phyloP scores from a whole-genome alignment of 768 basidiomycete genomes.

The Macrolepiota albuminosa region DNA sequence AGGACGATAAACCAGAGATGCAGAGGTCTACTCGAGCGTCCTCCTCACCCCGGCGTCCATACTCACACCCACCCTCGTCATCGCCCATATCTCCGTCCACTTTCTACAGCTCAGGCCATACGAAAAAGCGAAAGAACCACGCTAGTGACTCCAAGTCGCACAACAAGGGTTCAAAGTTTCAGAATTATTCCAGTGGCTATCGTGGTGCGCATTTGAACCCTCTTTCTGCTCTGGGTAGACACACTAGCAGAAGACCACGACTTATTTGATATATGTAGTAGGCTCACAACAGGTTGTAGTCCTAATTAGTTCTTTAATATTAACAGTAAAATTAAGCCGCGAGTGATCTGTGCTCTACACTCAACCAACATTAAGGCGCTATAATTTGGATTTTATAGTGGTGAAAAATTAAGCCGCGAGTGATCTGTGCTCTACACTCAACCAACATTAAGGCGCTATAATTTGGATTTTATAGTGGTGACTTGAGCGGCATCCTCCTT shows the following conservation, averaged over 20 bases:
- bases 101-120: slow-evolving; percentile 25
- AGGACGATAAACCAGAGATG: slow-evolving; percentile 12
- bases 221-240: slow-evolving; percentile 8
- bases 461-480: slow-evolving; percentile 38
- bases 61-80: slow-evolving; percentile 27
- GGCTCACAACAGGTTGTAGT: neutral
- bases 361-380: slow-evolving; percentile 6
- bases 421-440: neutral
- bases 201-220: slow-evolving; percentile 12
- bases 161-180: neutral
- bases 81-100: slow-evolving; percentile 27
- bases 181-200: slow-evolving; percentile 1
- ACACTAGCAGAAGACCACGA: slow-evolving; percentile 10
- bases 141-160: slow-evolving; percentile 6
- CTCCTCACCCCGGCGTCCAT: slow-evolving; percentile 14
- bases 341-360: neutral
- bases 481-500: slow-evolving; percentile 37
- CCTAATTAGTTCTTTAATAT: slow-evolving; percentile 8
- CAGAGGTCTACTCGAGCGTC: slow-evolving; percentile 15
- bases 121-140: slow-evolving; percentile 27
- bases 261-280: slow-evolving; percentile 10
- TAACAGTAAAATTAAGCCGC: slow-evolving; percentile 11
- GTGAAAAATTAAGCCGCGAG: slow-evolving; percentile 6
- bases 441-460: slow-evolving; percentile 28
- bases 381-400: slow-evolving; percentile 51